Evolutionary conservation across 129 eudicot genomes (phyloP).

Genomic region (Lactuca saligna): DNA sequence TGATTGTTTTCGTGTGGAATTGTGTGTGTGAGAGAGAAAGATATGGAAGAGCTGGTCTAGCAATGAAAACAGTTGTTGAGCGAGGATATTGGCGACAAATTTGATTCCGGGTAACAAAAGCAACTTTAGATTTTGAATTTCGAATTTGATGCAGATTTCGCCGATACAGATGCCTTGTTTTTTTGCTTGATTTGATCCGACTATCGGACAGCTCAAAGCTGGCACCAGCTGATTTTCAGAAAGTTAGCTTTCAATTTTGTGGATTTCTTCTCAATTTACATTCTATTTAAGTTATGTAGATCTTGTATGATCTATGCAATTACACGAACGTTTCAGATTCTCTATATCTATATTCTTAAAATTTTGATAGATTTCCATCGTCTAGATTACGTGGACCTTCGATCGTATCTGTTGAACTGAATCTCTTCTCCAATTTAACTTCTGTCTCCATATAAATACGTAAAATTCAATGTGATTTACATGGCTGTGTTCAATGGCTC

Average conservation of each 20-base stretch:
- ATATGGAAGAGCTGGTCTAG: slow-evolving; percentile 50
- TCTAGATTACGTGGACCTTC: slow-evolving; percentile 18
- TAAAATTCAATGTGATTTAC: slow-evolving; percentile 23
- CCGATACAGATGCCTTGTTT: slow-evolving; percentile 11
- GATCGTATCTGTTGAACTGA: slow-evolving; percentile 24
- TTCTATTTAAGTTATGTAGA: slow-evolving; percentile 20
- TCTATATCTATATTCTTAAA: neutral
- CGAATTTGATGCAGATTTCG: slow-evolving; percentile 26
- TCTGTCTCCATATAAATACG: slow-evolving; percentile 14
- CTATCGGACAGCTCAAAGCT: slow-evolving; percentile 42
- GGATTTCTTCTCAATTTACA: slow-evolving; percentile 7
- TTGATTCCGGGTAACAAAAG: neutral
- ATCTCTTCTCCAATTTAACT: slow-evolving; percentile 14
- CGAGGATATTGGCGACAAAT: slow-evolving; percentile 57
- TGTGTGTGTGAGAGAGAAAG: slow-evolving; percentile 26
- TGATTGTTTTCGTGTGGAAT: neutral
- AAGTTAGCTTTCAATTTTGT: slow-evolving; percentile 26
- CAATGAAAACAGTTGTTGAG: slow-evolving; percentile 57
- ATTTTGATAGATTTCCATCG: slow-evolving; percentile 10
- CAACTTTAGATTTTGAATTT: slow-evolving; percentile 54
- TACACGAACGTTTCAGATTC: slow-evolving; percentile 32
- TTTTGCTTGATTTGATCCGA: slow-evolving; percentile 31
- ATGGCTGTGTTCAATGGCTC: slow-evolving; percentile 55
- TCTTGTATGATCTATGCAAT: slow-evolving; percentile 34
- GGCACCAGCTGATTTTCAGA: slow-evolving; percentile 21